These are phyloP conservation scores for Boletus hoseneyae DNA, from an alignment of 1,284 basidiomycete species.

Conservation along the genomic window DNA sequence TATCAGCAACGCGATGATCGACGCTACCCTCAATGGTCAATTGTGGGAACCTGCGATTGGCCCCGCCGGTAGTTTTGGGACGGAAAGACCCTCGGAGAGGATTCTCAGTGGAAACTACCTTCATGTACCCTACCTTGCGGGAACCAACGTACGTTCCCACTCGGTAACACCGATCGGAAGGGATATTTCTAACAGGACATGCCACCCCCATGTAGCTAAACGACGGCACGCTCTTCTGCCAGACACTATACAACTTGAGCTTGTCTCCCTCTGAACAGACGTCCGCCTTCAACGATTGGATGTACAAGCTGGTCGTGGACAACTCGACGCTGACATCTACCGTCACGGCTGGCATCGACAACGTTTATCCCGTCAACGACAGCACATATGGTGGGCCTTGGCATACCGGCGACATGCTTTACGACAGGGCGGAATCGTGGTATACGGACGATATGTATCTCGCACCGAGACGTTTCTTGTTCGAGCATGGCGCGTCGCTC, in stretches of 20 bases:
- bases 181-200: background rate
- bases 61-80: conserved; percentile 47
- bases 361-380: conserved; percentile 48
- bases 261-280: conserved; percentile 18
- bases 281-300: conserved; percentile 17
- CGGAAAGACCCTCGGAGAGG: conserved; percentile 45
- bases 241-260: conserved; percentile 12
- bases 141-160: conserved; percentile 16
- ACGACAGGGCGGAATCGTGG: conserved; percentile 52
- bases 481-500: conserved; percentile 43
- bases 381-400: conserved; percentile 44
- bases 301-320: conserved; percentile 15
- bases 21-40: conserved; percentile 46
- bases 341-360: conserved; percentile 32
- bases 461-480: conserved; percentile 46
- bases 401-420: conserved; percentile 57
- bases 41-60: conserved; percentile 59
- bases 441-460: conserved; percentile 59
- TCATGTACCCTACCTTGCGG: conserved; percentile 50
- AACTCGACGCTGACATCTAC: conserved; percentile 14
- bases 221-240: conserved; percentile 15
- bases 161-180: background rate
- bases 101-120: conserved; percentile 50
- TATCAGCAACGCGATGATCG: conserved; percentile 45
- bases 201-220: conserved; percentile 10